Evolutionary conservation across 2,329 filamentous ascomycete genomes (phyloP), one percentile per base, ranked within the genome.

Genomic region (Immersiporthe knoxdaviesiana): DNA sequence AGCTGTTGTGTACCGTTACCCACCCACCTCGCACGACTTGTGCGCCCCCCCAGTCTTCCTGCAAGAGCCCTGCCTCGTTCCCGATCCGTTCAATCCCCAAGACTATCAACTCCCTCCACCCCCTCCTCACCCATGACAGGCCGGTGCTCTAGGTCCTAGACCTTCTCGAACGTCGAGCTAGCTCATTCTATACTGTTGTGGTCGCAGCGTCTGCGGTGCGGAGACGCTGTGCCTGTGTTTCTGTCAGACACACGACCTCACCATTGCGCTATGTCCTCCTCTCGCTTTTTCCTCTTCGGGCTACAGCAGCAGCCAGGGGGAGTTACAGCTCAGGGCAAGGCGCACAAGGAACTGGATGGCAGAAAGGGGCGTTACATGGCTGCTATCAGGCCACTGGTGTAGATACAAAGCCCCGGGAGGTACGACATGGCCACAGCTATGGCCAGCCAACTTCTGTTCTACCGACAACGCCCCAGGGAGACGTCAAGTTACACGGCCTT

Each of bases 391-490:
- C 37, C 32, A 35, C 58, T 64, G 44, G 37, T 64, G 32, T 32
- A 66, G 32, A 54, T 62, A 65, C 65, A 65, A 64, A 56, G 47
- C 54, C 62, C 50, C 54, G 47, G 66, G 35, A 4, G 32, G 63
- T 70, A 56, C 67, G 62, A 73, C n/a, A n/a, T n/a, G n/a, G n/a
- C 73, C 65, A 70, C 65, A 72, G 65, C 72, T 71, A 70, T 68
- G 67, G 58, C 70, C 62, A 32, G 63, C 70, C 70, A 68, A 32
- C 24, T 18, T 70, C 56, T 62, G 41, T 52, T 67, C 67, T 70
- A 63, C 65, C 70, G 66, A 63, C 63, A 66, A 68, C 54, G 65
- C 63, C 44, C 52, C 50, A 66, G 56, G 63, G 58, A 69, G 44
- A 47, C 44, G 27, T 69, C 67, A 39, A 70, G 71, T 72, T 64